Base-by-base conservation (phyloP, 2,329 filamentous ascomycete species). In the Lithohypha guttulata region DNA sequence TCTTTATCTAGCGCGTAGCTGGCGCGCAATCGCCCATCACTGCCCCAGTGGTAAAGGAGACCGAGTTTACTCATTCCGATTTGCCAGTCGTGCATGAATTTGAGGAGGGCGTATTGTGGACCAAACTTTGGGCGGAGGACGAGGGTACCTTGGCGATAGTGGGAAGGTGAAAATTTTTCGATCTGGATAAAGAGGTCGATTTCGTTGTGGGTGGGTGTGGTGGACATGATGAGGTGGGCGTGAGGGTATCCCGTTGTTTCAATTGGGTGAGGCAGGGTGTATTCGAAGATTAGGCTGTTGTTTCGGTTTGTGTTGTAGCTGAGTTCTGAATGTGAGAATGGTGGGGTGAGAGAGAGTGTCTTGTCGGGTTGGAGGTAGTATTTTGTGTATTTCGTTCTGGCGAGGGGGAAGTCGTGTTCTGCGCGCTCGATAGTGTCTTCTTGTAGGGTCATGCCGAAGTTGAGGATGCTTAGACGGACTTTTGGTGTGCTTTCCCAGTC, bases 351-450 rank as follows among this genome's bases (percentile, higher is more conserved):
- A 15, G n/a, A 59, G 2, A 78, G 59, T 2, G 54, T 50, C 7
- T 59, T 51, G 2, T 69, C 59, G 0, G 70, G 61, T 0, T 68
- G 71, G 9, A 83, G 66, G 52, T 71, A 74, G 55, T 68, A 80
- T 7, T 68, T 70, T 0, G 68, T 77, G 53, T 81, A 84, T 42
- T 69, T 53, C 1, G 79, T 84, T 20, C 76, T 59, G 1, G 75
- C 66, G 34, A 83, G 74, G 0, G 79, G 80, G 79, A 79, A 84
- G 36, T 74, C 73, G 3, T 55, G 61, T 53, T 82, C 79, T 2
- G 63, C 62, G 2, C 79, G 64, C 14, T 43, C 42, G 8, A 41
- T 13, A 6, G 28, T 30, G 9, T 33, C 29, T 13, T 34, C 19
- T 34, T 34, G 15, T 4, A 11, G 17, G 9, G 31, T 21, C n/a